phyloP scores from a whole-genome alignment of 2,329 filamentous ascomycete species.

The Ceratocystis ficicola region DNA sequence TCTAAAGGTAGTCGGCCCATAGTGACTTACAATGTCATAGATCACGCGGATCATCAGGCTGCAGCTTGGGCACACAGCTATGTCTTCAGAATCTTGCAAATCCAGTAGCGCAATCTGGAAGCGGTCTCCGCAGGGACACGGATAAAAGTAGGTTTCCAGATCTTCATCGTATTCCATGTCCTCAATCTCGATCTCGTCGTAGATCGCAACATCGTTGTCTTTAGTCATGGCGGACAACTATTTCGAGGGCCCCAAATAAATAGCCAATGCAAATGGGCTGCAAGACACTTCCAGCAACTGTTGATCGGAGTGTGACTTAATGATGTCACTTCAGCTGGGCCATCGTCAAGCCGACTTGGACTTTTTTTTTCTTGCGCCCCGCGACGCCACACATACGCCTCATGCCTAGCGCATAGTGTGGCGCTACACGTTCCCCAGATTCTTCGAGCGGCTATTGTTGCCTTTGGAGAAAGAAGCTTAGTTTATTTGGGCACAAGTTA shows the following conservation, averaged over 20 bases:
- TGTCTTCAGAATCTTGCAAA: conserved; percentile 76
- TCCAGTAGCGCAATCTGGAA: conserved; percentile 85
- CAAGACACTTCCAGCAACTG: too few relatives aligned
- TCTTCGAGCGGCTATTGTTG: neutral
- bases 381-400: conserved; percentile 8
- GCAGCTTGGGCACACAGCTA: conserved; percentile 95
- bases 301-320: too few relatives aligned
- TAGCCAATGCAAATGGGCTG: too few relatives aligned
- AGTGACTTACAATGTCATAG: conserved; percentile 59
- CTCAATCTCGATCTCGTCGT: conserved; percentile 97
- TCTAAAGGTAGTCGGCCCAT: neutral
- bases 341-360: neutral
- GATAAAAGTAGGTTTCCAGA: conserved; percentile 85
- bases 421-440: neutral
- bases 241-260: too few relatives aligned
- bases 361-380: neutral
- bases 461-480: neutral
- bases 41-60: conserved; percentile 94
- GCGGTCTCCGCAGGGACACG: conserved; percentile 91
- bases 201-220: conserved; percentile 58
- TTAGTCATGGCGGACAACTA: conserved; percentile 29
- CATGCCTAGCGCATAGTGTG: neutral
- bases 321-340: too few relatives aligned
- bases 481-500: neutral
- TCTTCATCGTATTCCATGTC: conserved; percentile 85